These are phyloP conservation scores for Artemisia tridentata DNA, from an alignment of 129 eudicot species.

Conservation along the genomic window DNA sequence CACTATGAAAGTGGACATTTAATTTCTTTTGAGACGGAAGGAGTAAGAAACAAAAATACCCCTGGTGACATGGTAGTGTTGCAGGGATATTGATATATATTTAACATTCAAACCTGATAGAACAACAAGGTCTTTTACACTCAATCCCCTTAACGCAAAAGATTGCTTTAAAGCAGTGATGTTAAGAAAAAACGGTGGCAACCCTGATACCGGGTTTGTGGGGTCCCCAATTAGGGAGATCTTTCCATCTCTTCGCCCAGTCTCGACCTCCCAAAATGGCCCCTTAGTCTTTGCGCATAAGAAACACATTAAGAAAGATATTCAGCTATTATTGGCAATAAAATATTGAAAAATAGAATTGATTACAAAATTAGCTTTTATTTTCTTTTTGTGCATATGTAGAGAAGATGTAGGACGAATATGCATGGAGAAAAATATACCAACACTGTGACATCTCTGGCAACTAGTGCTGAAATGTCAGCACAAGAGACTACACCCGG, in stretches of 20 bases:
- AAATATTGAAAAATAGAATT: neutral
- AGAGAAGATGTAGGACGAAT: neutral
- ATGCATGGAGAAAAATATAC: constrained; percentile 18
- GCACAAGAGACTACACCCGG: constrained; percentile 73
- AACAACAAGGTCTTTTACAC: constrained; percentile 56
- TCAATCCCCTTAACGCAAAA: constrained; percentile 47
- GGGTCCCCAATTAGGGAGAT: constrained; percentile 42
- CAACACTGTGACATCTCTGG: constrained; percentile 49
- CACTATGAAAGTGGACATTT: too few relatives aligned
- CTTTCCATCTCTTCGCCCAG: constrained; percentile 73
- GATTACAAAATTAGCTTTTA: neutral
- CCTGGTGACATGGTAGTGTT: too few relatives aligned
- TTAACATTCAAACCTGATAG: constrained; percentile 42
- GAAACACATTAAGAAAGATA: neutral
- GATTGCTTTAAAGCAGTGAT: constrained; percentile 31
- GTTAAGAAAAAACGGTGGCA: constrained; percentile 46
- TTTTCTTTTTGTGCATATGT: neutral
- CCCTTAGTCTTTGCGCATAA: constrained; percentile 48
- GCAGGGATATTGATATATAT: too few relatives aligned
- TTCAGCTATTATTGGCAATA: neutral
- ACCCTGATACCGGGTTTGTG: constrained; percentile 25
- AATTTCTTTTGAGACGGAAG: too few relatives aligned
- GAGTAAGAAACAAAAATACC: neutral
- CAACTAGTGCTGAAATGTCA: constrained; percentile 51
- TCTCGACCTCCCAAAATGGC: constrained; percentile 56